These are phyloP conservation scores for Coemansia sp. DNA, from an alignment of 192 early-diverging fungal species.

Conservation along the genomic window DNA sequence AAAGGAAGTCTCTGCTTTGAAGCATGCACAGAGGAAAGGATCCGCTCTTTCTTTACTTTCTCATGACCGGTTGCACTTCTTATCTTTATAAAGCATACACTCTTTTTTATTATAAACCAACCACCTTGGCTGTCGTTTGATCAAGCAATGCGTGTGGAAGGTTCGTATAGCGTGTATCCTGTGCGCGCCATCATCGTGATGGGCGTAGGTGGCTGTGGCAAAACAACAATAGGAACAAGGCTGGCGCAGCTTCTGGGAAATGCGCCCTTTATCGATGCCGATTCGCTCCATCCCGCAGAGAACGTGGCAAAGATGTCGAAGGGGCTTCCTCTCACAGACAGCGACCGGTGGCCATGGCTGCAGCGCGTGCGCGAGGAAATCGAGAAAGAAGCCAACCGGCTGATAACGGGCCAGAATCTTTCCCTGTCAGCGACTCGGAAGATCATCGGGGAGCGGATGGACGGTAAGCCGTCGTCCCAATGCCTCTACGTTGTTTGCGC, in stretches of 20 bases:
- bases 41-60: not conserved
- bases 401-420: slow-evolving; percentile 15
- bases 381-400: slow-evolving; percentile 16
- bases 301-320: slow-evolving; percentile 66
- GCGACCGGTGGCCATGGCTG: slow-evolving; percentile 71
- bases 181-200: slow-evolving; percentile 59
- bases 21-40: not conserved
- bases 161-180: slow-evolving; percentile 38
- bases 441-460: not conserved
- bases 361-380: slow-evolving; percentile 48
- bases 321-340: slow-evolving; percentile 61
- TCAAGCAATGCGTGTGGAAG: slow-evolving; percentile 35
- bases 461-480: not conserved
- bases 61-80: not conserved
- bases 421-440: not conserved
- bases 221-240: slow-evolving; percentile 54
- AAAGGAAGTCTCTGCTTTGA: too few species aligned
- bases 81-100: not conserved
- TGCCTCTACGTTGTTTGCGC: slow-evolving; percentile 57
- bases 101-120: not conserved
- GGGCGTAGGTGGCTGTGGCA: slow-evolving; percentile 69
- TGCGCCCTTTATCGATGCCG: slow-evolving; percentile 63
- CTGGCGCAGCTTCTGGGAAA: slow-evolving; percentile 45
- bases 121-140: not conserved
- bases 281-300: slow-evolving; percentile 59